These are phyloP conservation scores for Filosporella fistucella DNA, from an alignment of 495 filamentous ascomycete genomes.

Conservation along the genomic window DNA sequence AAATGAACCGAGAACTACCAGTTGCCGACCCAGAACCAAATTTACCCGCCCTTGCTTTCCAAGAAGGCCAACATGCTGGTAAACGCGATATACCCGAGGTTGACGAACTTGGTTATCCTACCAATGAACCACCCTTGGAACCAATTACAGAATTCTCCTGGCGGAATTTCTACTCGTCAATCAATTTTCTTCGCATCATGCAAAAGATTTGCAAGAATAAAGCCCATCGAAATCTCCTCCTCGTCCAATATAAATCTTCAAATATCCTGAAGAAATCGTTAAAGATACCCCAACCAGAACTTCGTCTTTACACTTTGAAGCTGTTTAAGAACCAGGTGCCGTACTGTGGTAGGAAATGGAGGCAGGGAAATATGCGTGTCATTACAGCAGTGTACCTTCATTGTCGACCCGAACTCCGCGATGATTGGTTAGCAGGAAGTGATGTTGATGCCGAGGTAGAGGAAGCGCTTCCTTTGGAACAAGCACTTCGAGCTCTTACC, in stretches of 20 bases:
- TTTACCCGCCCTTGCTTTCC: slow-evolving; percentile 27
- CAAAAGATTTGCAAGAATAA: slow-evolving; percentile 96
- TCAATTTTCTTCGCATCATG: slow-evolving; percentile 91
- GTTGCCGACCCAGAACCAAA: slow-evolving; percentile 21
- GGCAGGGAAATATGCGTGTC: slow-evolving; percentile 96
- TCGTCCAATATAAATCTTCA: slow-evolving; percentile 91
- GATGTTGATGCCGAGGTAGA: slow-evolving; percentile 92
- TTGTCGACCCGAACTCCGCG: slow-evolving; percentile 84
- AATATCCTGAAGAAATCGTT: slow-evolving; percentile 84
- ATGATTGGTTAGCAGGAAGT: slow-evolving; percentile 90
- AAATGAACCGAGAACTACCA: slow-evolving; percentile 26
- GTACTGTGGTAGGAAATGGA: slow-evolving; percentile 97
- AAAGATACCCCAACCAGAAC: slow-evolving; percentile 80
- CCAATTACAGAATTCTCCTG: slow-evolving; percentile 88
- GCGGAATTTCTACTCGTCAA: slow-evolving; percentile 88
- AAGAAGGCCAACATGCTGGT: slow-evolving; percentile 24
- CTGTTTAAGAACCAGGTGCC: slow-evolving; percentile 98
- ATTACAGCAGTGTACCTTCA: slow-evolving; percentile 96
- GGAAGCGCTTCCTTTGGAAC: slow-evolving; percentile 84
- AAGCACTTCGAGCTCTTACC: slow-evolving; percentile 78
- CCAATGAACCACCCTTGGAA: slow-evolving; percentile 57
- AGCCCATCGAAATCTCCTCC: slow-evolving; percentile 85
- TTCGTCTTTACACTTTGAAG: slow-evolving; percentile 93
- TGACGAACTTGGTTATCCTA: slow-evolving; percentile 80
- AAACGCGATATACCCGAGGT: slow-evolving; percentile 63